These are phyloP conservation scores for Pyrus pyrifolia DNA, from an alignment of 306 rosid species.

Conservation along the genomic window DNA sequence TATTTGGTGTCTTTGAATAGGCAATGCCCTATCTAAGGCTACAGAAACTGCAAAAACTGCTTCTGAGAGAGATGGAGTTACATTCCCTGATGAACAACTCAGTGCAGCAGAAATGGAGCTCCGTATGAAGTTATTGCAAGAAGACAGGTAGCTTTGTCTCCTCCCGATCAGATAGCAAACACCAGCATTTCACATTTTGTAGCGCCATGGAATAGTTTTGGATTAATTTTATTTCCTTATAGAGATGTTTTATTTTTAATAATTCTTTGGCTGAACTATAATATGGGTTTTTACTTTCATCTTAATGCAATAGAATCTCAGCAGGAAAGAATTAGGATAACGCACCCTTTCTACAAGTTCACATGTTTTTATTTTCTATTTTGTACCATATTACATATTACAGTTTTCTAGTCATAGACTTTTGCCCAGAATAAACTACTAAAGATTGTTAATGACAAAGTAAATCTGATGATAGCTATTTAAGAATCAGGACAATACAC, in stretches of 20 bases:
- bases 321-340: not conserved
- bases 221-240: not conserved
- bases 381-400: too few relatives aligned
- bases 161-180: not conserved
- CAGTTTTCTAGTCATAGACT: too few relatives aligned
- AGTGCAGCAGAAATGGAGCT: slow-evolving; percentile 67
- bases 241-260: not conserved
- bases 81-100: slow-evolving; percentile 55
- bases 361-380: not conserved
- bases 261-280: not conserved
- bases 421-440: too few relatives aligned
- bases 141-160: slow-evolving; percentile 57
- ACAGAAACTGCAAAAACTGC: slow-evolving; percentile 46
- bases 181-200: not conserved
- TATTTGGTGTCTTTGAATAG: slow-evolving; percentile 42
- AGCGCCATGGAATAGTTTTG: not conserved
- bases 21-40: slow-evolving; percentile 52
- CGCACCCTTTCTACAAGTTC: not conserved
- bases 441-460: too few relatives aligned
- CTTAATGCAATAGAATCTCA: not conserved
- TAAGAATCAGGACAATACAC: not conserved
- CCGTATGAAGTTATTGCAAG: slow-evolving; percentile 75
- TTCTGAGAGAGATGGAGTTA: slow-evolving; percentile 18
- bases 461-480: too few relatives aligned
- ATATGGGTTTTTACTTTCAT: not conserved